These are phyloP conservation scores for Moringa oleifera DNA, from an alignment of 345 rosid genomes.

Conservation along the genomic window DNA sequence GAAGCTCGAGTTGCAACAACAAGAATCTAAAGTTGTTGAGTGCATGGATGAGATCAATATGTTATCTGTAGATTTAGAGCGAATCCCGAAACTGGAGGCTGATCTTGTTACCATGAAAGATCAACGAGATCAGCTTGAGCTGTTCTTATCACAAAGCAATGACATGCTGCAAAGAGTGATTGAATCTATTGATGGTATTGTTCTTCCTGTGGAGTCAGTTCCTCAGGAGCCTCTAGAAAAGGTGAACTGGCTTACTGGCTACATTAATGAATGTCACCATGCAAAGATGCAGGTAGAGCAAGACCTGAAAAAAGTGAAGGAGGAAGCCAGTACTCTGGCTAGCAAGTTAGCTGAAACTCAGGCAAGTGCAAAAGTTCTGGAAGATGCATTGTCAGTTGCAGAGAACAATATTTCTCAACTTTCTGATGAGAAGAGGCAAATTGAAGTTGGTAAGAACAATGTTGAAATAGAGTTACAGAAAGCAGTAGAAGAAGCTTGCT, in stretches of 20 bases:
- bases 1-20: constrained; percentile 50
- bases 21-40: constrained; percentile 41
- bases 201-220: constrained; percentile 40
- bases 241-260: constrained; percentile 53
- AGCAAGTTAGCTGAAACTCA: constrained; percentile 47
- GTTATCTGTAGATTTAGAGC: constrained; percentile 48
- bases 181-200: constrained; percentile 42
- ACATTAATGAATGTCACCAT: constrained; percentile 49
- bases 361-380: constrained; percentile 37
- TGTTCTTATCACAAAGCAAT: constrained; percentile 52
- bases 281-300: constrained; percentile 41
- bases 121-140: constrained; percentile 54
- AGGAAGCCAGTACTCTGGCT: constrained; percentile 39
- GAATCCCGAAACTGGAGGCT: constrained; percentile 53
- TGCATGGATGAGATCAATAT: constrained; percentile 46
- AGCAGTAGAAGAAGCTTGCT: constrained; percentile 46
- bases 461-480: constrained; percentile 54
- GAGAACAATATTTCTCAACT: constrained; percentile 40
- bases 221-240: constrained; percentile 55
- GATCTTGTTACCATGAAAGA: constrained; percentile 46
- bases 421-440: constrained; percentile 44
- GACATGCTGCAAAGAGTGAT: constrained; percentile 43
- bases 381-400: constrained; percentile 50
- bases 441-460: constrained; percentile 42
- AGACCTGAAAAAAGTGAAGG: constrained; percentile 44